Percentiles rank a stretch among this genome's conserved stretches.
Evolutionary conservation across 2,329 filamentous ascomycete genomes (phyloP).

Genomic region (Diaporthe batatas): DNA sequence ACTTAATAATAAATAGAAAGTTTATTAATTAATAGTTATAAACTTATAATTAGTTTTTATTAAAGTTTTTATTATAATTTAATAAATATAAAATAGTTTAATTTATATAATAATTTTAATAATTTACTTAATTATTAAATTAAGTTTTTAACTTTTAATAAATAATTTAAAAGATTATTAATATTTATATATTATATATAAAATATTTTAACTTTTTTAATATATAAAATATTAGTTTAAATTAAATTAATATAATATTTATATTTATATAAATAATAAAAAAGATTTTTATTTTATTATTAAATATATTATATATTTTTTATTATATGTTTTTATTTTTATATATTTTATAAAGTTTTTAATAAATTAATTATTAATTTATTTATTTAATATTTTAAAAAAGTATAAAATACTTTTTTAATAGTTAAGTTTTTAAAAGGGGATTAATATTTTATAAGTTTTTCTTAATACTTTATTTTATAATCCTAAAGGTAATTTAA

Average conservation of each 20-base stretch:
- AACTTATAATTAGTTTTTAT: no score
- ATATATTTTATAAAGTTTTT: not conserved
- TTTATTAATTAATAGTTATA: no score
- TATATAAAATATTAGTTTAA: not conserved
- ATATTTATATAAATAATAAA: not conserved
- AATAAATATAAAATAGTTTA: no score
- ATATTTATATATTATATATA: not conserved
- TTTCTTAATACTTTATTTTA: no score
- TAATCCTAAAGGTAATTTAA: no score
- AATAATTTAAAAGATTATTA: not conserved
- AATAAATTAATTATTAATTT: no score
- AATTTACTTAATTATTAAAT: not conserved
- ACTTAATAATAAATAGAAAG: no score
- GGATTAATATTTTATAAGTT: no score
- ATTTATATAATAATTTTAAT: no score
- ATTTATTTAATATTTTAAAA: not conserved
- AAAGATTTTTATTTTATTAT: not conserved
- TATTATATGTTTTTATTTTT: not conserved
- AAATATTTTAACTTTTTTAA: not conserved
- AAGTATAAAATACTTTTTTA: no score
- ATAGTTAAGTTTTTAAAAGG: no score
- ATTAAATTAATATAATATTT: not conserved
- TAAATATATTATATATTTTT: not conserved
- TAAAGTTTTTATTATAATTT: no score
- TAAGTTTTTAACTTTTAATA: not conserved